Conservation (phyloP, 768 basidiomycete species). For the Collybia sp. region DNA sequence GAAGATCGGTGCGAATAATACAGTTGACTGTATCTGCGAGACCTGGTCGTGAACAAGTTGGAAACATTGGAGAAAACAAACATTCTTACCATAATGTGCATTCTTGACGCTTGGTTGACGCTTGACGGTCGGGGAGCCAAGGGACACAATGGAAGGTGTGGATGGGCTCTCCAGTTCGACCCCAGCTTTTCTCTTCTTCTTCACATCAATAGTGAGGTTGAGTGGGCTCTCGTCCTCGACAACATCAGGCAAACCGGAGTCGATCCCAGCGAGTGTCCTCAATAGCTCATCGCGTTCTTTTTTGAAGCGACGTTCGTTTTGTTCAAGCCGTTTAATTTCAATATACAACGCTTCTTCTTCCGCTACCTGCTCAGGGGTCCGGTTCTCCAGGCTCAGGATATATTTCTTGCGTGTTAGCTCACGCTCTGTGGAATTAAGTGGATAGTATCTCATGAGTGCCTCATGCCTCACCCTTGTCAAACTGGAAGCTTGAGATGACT, state of each 20-base stretch:
- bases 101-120: slow-evolving; percentile 48
- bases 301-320: slow-evolving; percentile 84
- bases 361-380: slow-evolving; percentile 84
- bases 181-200: slow-evolving; percentile 53
- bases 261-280: slow-evolving; percentile 78
- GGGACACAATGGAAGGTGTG: slow-evolving; percentile 34
- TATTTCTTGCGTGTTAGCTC: slow-evolving; percentile 89
- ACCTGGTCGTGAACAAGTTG: background rate
- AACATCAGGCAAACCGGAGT: slow-evolving; percentile 78
- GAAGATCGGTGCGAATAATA: slow-evolving; percentile 64
- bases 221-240: slow-evolving; percentile 60
- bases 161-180: slow-evolving; percentile 45
- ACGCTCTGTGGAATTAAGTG: slow-evolving; percentile 47
- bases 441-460: background rate
- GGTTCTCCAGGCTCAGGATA: slow-evolving; percentile 77
- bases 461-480: slow-evolving; percentile 72
- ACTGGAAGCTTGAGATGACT: slow-evolving; percentile 68
- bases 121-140: slow-evolving; percentile 29
- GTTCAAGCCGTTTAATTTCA: slow-evolving; percentile 92
- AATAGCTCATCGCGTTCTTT: slow-evolving; percentile 86
- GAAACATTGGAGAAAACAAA: background rate
- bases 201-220: slow-evolving; percentile 42
- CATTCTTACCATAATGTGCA: slow-evolving; percentile 48
- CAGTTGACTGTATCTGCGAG: slow-evolving; percentile 62
- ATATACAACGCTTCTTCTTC: slow-evolving; percentile 95